Evolutionary conservation across 345 rosid genomes (phyloP).

Genomic region (Ailanthus altissimus): DNA sequence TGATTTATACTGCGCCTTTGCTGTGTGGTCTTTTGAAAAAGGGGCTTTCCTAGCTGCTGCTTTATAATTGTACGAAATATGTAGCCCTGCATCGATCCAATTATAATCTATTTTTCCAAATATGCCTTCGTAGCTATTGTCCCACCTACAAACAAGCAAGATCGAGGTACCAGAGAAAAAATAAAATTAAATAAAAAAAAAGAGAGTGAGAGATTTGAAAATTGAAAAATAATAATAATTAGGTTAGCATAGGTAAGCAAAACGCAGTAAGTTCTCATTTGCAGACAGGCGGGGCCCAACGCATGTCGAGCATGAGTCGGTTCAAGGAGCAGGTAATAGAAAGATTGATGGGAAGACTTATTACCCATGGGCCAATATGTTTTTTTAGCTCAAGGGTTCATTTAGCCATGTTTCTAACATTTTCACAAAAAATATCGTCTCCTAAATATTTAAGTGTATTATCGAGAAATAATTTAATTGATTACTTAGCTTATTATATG

Average conservation of each 20-base stretch:
- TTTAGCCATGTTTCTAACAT: too few species aligned
- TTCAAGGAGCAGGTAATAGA: constrained; percentile 9
- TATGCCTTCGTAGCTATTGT: background rate
- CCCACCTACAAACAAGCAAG: background rate
- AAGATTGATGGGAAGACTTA: background rate
- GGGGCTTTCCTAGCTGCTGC: background rate
- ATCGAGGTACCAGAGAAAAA: background rate
- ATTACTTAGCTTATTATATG: too few species aligned
- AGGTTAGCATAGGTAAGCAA: constrained; percentile 5
- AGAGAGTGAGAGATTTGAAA: too few species aligned
- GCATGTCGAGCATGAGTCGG: background rate
- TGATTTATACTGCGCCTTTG: background rate
- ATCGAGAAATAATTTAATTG: too few species aligned
- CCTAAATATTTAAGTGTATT: too few species aligned
- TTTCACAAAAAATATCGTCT: too few species aligned
- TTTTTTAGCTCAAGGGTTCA: too few species aligned
- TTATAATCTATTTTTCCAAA: background rate
- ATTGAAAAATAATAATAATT: too few species aligned
- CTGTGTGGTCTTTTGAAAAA: background rate
- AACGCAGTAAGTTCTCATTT: background rate
- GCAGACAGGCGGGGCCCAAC: background rate
- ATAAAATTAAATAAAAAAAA: too few species aligned
- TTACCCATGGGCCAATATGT: background rate
- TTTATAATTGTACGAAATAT: too few species aligned
- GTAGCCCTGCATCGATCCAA: too few species aligned